Evolutionary conservation across 306 rosid genomes (phyloP).

Genomic region (Cicer chorassanicum): DNA sequence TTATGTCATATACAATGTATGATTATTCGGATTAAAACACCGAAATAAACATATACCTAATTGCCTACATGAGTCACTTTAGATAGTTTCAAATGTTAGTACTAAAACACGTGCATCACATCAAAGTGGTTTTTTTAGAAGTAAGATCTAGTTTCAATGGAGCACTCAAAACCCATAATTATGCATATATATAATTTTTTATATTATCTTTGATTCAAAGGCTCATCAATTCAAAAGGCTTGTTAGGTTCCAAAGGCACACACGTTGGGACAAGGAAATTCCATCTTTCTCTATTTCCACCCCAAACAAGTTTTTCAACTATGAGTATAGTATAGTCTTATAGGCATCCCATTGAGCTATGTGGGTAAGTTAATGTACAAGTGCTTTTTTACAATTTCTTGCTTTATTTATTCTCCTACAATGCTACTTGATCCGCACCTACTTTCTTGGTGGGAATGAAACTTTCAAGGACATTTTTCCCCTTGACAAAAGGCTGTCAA

Average conservation of each 20-base stretch:
- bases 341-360: slow-evolving; percentile 48
- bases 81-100: slow-evolving; percentile 34
- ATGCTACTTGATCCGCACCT: slow-evolving; percentile 55
- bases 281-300: slow-evolving; percentile 47
- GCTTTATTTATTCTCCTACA: slow-evolving; percentile 74
- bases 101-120: slow-evolving; percentile 38
- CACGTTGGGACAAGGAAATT: slow-evolving; percentile 54
- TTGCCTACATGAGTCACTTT: slow-evolving; percentile 25
- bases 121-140: slow-evolving; percentile 7
- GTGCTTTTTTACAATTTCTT: slow-evolving; percentile 50
- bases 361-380: slow-evolving; percentile 57
- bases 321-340: slow-evolving; percentile 18
- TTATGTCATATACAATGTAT: background rate
- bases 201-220: slow-evolving; percentile 68
- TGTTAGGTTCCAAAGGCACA: slow-evolving; percentile 52
- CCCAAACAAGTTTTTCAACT: slow-evolving; percentile 37
- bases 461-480: slow-evolving; percentile 48
- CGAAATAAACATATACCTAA: slow-evolving; percentile 24
- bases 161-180: slow-evolving; percentile 54
- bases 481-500: slow-evolving; percentile 66
- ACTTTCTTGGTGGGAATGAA: slow-evolving; percentile 83
- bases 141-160: slow-evolving; percentile 44
- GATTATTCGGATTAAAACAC: slow-evolving; percentile 20
- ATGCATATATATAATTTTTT: slow-evolving; percentile 47
- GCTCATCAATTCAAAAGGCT: slow-evolving; percentile 53